Evolutionary conservation across 345 rosid genomes (phyloP).

Genomic region (Boechera stricta): DNA sequence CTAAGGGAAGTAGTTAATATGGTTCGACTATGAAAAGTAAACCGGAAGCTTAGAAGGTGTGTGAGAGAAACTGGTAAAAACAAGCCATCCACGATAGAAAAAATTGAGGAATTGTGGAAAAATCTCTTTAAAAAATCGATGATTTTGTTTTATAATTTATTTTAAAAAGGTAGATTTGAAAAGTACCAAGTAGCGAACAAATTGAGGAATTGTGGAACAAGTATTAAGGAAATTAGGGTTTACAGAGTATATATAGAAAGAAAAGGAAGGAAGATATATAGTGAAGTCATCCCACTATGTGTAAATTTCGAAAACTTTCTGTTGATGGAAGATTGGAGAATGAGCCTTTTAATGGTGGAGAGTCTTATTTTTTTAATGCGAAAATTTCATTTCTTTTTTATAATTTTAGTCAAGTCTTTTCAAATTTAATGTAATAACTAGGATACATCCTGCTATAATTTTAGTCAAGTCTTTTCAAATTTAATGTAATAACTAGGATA

Average conservation of each 20-base stretch:
- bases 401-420: neutral
- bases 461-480: neutral
- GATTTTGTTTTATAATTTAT: neutral
- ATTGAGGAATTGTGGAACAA: neutral
- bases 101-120: no score
- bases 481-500: neutral
- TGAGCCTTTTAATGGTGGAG: neutral
- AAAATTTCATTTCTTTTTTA: neutral
- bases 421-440: neutral
- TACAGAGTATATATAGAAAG: neutral
- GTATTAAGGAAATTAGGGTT: neutral
- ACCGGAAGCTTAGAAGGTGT: slow-evolving; percentile 67
- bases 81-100: neutral
- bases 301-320: neutral
- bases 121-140: neutral
- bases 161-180: neutral
- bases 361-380: neutral
- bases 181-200: neutral
- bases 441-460: neutral
- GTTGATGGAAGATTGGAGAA: neutral
- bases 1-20: slow-evolving; percentile 71
- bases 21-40: slow-evolving; percentile 51
- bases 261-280: neutral
- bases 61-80: slow-evolving; percentile 80
- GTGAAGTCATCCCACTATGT: neutral